A percentile compares a stretch with the other conserved stretches of the same genome.
Conservation (phyloP, 768 basidiomycete species). For the Tricholoma furcatifolium region DNA sequence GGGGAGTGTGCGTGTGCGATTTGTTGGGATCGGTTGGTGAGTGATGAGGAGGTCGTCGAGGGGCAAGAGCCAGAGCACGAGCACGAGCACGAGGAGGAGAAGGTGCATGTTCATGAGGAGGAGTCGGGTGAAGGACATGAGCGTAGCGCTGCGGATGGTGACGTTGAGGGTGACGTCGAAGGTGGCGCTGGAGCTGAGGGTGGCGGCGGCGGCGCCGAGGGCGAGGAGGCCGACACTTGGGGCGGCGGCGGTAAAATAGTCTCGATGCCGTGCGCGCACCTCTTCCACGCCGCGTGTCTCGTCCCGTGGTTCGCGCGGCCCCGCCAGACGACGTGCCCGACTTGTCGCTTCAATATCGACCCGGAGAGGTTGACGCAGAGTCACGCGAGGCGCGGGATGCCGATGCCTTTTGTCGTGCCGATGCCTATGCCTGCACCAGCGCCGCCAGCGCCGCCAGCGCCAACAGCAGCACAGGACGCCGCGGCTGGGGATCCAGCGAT, state of each 20-base stretch:
- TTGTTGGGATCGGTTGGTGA: conserved; percentile 71
- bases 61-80: no score
- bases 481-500: background rate
- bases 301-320: conserved; percentile 83
- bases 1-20: conserved; percentile 62
- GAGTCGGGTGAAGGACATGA: background rate
- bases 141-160: background rate
- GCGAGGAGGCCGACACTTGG: conserved; percentile 10
- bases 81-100: conserved; percentile 6
- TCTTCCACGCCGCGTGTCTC: conserved; percentile 78
- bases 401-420: background rate
- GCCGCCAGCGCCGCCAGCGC: background rate
- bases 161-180: background rate
- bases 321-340: conserved; percentile 78
- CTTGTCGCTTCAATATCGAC: conserved; percentile 81
- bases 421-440: background rate
- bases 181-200: background rate
- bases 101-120: background rate
- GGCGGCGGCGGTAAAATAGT: conserved; percentile 46
- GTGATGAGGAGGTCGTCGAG: conserved; percentile 35
- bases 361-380: conserved; percentile 65
- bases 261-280: conserved; percentile 75
- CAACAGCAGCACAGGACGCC: background rate
- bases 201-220: conserved; percentile 2
- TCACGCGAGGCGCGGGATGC: conserved; percentile 13